Base-by-base conservation (phyloP, 1,284 basidiomycete genomes). In the Cryptococcus floricola region DNA sequence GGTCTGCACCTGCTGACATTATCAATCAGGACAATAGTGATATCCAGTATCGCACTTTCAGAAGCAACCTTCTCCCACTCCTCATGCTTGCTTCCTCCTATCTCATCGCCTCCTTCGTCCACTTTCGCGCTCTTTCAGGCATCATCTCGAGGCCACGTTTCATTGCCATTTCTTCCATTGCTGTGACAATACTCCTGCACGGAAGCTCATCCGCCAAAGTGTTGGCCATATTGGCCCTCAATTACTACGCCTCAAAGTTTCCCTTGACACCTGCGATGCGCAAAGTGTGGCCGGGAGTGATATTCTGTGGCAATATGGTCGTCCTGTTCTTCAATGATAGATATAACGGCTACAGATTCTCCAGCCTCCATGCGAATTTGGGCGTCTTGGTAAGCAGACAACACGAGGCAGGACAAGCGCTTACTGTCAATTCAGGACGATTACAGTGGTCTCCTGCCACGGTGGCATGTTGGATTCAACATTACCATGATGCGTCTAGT, bases 381-480 rank as follows among this genome's bases (percentile, higher is more conserved):
- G 81, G 77, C 5, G 73, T 71, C 16, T 65, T 87, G 70, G 85
- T 86, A 63, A 62, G 82, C 37, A 31, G 43, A 25, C 38, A 31
- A 27, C 0, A 45, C n/a, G 12, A n/a, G 25, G 9, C 39, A 28
- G n/a, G 13, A 37, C 14, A 5, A n/a, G 27, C 14, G 18, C 16
- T 23, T 34, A 14, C 13, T 53, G 39, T 23, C 25, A 23, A 39
- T 14, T n/a, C 18, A 95, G 88, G 92, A 97, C 71, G 60, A 67
- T 57, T 47, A 63, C 44, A 54, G 47, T 76, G 78, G 95, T 80
- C 48, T 84, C 81, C 54, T 93, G 83, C 89, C 92, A 5, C 81
- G 92, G 34, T 98, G 96, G 95, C 85, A 97, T 68, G 83, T 98
- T 69, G 85, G 82, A 65, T 98, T 95, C 81, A 98, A 98, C 75